Conservation (phyloP, 2,329 filamentous ascomycete genomes). For the Hortaea sp. region DNA sequence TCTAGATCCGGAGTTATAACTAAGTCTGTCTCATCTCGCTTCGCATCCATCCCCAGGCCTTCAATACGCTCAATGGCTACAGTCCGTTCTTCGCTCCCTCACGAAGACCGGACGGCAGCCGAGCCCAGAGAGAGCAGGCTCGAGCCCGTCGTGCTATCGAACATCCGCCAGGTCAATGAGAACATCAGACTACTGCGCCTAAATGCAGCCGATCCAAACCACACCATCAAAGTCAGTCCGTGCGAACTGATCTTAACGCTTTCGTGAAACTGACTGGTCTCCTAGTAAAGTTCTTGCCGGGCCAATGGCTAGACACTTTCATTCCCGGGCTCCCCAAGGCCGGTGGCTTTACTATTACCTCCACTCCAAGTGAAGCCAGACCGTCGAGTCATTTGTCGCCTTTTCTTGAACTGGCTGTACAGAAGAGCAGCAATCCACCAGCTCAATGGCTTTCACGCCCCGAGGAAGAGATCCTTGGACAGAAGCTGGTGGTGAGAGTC, state of each 20-base stretch:
- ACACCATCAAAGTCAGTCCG: slow-evolving; percentile 19
- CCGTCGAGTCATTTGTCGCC: slow-evolving; percentile 18
- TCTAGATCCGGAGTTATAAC: too few relatives aligned
- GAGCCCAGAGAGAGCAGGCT: slow-evolving; percentile 61
- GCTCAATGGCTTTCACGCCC: slow-evolving; percentile 68
- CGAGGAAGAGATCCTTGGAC: slow-evolving; percentile 44
- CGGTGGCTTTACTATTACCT: slow-evolving; percentile 84
- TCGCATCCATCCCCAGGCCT: too few relatives aligned
- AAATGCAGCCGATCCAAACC: slow-evolving; percentile 39
- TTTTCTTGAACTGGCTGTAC: slow-evolving; percentile 70
- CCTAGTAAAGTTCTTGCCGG: slow-evolving; percentile 57
- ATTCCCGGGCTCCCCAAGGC: slow-evolving; percentile 59
- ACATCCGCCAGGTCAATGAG: slow-evolving; percentile 56
- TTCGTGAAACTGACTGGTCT: slow-evolving; percentile 9
- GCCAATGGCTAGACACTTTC: slow-evolving; percentile 82
- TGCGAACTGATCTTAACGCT: not conserved
- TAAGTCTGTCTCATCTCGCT: too few relatives aligned
- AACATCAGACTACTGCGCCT: slow-evolving; percentile 60
- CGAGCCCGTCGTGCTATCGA: slow-evolving; percentile 50
- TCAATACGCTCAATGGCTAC: slow-evolving; percentile 20
- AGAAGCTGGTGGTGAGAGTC: slow-evolving; percentile 55
- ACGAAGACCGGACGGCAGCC: slow-evolving; percentile 62
- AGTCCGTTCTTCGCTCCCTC: slow-evolving; percentile 29
- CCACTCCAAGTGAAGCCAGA: slow-evolving; percentile 45
- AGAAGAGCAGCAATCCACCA: slow-evolving; percentile 59